Evolutionary conservation across 176 grass and related monocot species (phyloP), one percentile per base, ranked within the genome.

Genomic region (Paspalum notatum): DNA sequence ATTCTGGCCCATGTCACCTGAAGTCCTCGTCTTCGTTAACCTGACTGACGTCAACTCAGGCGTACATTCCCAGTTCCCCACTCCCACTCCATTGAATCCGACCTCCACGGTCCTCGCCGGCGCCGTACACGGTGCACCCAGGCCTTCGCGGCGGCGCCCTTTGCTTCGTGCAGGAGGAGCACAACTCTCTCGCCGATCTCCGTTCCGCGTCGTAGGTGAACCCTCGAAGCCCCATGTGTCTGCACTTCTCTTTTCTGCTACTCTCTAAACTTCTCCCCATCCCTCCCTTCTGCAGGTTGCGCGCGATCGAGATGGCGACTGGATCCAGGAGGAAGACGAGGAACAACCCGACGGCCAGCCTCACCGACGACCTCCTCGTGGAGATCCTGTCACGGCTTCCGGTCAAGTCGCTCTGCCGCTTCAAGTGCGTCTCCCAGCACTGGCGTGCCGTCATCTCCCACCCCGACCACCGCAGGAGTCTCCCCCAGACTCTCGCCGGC

Each of bases 381-480:
- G 62, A 79, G 60, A 53, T 79, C 26, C 25, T 79, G 14, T 27
- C 59, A 2, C 26, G 67, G 21, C 76, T 79, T 2, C 76, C 61
- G 3, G 22, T 38, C 47, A 67, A 42, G 76, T 79, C 61, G 17
- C 44, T 79, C 25, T 53, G 18, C 47, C 76, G 46, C 24, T 79
- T 79, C 61, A 66, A 54, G 47, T 79, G 76, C 27, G 48, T 79
- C 27, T 79, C 76, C 62, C 12, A 4, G 20, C 38, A 32, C 17
- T 79, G 76, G 60, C 47, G 32, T 26, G 47, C 0, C 58, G 45
- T 79, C 60, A 39, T 63, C 24, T 40, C 44, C 60, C 41, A 46
- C 11, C 42, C 40, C 20, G 41, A 45, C 22, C 12, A 79, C 47
- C 44, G 16, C 17, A 8, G n/a, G 16, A 54, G 5, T 44, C 76